Evolutionary conservation across 2,329 filamentous ascomycete species (phyloP).

Genomic region (Chrysosporium keratinophilum): DNA sequence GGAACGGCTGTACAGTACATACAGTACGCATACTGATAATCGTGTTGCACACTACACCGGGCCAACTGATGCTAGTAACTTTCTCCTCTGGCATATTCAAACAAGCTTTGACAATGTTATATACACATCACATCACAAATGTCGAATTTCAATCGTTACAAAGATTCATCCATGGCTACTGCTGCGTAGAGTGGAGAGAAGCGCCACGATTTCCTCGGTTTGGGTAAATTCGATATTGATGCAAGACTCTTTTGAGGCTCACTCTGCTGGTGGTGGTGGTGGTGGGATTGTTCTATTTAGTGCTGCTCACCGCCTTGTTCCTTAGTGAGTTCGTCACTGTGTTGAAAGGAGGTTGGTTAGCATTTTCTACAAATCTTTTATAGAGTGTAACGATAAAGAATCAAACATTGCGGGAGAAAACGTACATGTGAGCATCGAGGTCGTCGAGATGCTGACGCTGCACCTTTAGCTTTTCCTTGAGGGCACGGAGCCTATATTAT

Average conservation of each 20-base stretch:
- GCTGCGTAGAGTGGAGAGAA: conserved; percentile 5
- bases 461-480: conserved; percentile 58
- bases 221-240: no score
- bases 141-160: background rate
- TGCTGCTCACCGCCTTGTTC: conserved; percentile 55
- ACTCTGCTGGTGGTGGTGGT: background rate
- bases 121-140: conserved; percentile 6
- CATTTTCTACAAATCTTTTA: background rate
- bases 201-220: background rate
- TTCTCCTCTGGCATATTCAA: background rate
- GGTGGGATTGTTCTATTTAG: conserved; percentile 21
- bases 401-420: conserved; percentile 15
- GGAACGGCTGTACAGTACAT: no score
- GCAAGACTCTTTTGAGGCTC: background rate
- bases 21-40: background rate
- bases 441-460: conserved; percentile 77
- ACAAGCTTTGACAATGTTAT: conserved; percentile 4
- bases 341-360: background rate
- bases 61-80: background rate
- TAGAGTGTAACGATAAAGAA: background rate
- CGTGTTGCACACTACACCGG: background rate
- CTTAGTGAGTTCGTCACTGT: conserved; percentile 66
- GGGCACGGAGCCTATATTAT: conserved; percentile 52
- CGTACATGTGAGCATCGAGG: conserved; percentile 78
- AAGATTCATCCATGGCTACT: background rate